Conservation (phyloP, 805 yeast species). For the Ogataea degrootiae region DNA sequence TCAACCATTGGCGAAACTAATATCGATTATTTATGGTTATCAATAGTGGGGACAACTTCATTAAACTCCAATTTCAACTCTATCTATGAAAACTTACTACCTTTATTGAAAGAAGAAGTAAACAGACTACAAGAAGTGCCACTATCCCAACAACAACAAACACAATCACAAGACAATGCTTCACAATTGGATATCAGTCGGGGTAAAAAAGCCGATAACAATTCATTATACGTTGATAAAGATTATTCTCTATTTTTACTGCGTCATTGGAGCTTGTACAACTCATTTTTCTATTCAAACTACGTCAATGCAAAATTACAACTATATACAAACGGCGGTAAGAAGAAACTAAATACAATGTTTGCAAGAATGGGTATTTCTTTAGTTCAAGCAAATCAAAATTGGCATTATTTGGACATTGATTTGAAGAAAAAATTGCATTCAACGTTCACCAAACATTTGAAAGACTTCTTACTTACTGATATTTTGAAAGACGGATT, state of each 20-base stretch:
- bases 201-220: constrained; percentile 30
- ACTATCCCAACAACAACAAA: constrained; percentile 2
- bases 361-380: constrained; percentile 97
- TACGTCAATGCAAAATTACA: constrained; percentile 83
- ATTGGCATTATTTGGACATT: constrained; percentile 88
- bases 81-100: constrained; percentile 67
- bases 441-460: constrained; percentile 60
- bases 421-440: constrained; percentile 70
- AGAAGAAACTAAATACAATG: constrained; percentile 78
- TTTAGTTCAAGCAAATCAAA: constrained; percentile 80
- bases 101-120: constrained; percentile 79
- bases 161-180: not conserved
- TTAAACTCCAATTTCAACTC: constrained; percentile 68
- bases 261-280: constrained; percentile 91
- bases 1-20: constrained; percentile 81
- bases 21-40: constrained; percentile 69
- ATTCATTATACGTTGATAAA: constrained; percentile 56
- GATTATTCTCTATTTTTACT: constrained; percentile 84
- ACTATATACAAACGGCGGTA: constrained; percentile 90
- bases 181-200: constrained; percentile 15
- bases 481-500: constrained; percentile 85
- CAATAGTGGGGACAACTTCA: constrained; percentile 85
- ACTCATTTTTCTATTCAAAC: constrained; percentile 85
- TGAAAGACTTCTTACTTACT: constrained; percentile 74
- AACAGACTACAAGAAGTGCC: constrained; percentile 49